Evolutionary conservation across 2,329 filamentous ascomycete genomes (phyloP).

Genomic region (Hypoxylon sp.): DNA sequence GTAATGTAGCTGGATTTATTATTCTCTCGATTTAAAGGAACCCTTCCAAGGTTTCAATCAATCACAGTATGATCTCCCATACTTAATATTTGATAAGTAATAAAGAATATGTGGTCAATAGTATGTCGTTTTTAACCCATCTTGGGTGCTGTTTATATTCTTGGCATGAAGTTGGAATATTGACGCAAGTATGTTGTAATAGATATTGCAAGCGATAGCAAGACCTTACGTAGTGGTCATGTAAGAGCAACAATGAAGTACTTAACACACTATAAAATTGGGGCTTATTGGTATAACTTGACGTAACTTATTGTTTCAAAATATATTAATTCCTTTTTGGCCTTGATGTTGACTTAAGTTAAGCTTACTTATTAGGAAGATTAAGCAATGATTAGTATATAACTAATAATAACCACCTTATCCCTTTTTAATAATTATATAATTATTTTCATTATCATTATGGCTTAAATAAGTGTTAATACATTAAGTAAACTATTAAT

Average conservation of each 20-base stretch:
- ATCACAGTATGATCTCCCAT: background rate
- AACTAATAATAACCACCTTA: too few relatives aligned
- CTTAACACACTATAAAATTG: background rate
- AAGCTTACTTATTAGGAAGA: background rate
- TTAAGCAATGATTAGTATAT: background rate
- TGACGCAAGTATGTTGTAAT: slow-evolving; percentile 38
- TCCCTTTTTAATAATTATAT: background rate
- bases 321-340: background rate
- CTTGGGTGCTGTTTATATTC: slow-evolving; percentile 7
- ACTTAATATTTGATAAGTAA: background rate
- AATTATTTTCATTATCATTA: background rate
- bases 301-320: background rate
- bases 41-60: background rate
- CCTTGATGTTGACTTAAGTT: background rate
- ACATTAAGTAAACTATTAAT: too few relatives aligned
- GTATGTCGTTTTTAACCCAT: background rate
- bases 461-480: too few relatives aligned
- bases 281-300: background rate
- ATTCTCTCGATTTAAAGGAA: background rate
- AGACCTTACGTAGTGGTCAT: slow-evolving; percentile 15
- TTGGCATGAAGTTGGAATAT: slow-evolving; percentile 9
- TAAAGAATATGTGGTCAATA: background rate
- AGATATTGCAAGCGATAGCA: slow-evolving; percentile 11
- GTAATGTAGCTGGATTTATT: background rate
- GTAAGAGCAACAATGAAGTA: slow-evolving; percentile 1